Base-by-base conservation (phyloP, 768 basidiomycete species). In the Trametes punicea region DNA sequence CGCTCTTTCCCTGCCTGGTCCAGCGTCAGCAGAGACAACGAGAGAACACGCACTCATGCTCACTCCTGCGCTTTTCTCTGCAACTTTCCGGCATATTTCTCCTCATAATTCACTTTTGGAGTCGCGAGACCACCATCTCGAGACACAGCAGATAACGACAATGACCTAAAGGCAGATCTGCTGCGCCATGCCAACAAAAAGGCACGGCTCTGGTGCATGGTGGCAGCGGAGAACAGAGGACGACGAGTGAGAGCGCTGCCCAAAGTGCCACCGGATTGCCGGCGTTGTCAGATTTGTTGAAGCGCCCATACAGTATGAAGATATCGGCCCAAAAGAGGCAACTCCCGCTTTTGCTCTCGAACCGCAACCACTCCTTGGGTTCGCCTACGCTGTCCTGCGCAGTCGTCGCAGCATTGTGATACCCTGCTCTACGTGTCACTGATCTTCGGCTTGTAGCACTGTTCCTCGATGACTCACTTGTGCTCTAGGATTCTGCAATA, bases 1-100 rank as follows among this genome's bases (percentile, higher is more conserved):
- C 62, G 50, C 68, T 68, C 18, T 74, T 69, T 6, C 77, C 77
- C 59, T 75, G 72, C 46, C 78, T 79, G 50, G 4, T 16, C 3
- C 13, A 21, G 34, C 55, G 44, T 51, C 39, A 30, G 16, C 55
- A 47, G 59, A 18, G 6, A 55, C 46, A 20, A 44, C 29, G 16
- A 6, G 23, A 30, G 33, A 44, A 57, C 59, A 49, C n/a, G 7
- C 29, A 60, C 47, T 58, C 60, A 21, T 41, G 71, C 82, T 77
- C 74, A 91, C 90, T 83, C 76, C 66, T 81, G 71, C 38, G 89
- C 84, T 63, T 74, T 79, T 63, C 77, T 74, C 41, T 76, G 80
- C 33, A 95, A 70, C 66, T 88, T 89, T 56, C 86, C 81, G 13
- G 82, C 79, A 66, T 94, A 93, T 65, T 81, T 86, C 27, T 73